Conservation (phyloP, 169 alveolate genomes). For the Ichthyophthirius multifiliis region DNA sequence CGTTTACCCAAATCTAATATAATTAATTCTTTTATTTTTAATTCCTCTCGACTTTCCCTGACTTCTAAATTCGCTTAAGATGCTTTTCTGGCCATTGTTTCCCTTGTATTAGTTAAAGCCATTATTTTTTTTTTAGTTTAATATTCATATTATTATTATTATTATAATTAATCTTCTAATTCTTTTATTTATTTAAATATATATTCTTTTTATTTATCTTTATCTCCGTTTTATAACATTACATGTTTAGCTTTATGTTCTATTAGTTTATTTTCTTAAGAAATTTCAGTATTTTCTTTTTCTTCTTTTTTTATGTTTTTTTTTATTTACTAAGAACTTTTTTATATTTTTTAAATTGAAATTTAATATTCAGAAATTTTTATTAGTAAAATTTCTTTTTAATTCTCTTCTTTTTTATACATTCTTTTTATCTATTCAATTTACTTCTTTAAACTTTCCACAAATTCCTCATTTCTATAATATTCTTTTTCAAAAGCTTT, state of each 20-base stretch:
- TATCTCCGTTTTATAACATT: conserved; percentile 49
- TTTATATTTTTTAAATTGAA: conserved; percentile 45
- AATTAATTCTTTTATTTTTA: conserved; percentile 81
- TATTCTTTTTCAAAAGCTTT: conserved; percentile 41
- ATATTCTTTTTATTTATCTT: conserved; percentile 34
- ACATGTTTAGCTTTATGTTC: conserved; percentile 48
- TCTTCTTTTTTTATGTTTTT: conserved; percentile 52
- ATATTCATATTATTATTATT: conserved; percentile 54
- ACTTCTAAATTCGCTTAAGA: conserved; percentile 52
- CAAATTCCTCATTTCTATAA: background rate
- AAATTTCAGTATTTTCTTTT: conserved; percentile 37
- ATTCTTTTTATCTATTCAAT: conserved; percentile 40
- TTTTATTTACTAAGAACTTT: conserved; percentile 31
- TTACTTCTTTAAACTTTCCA: conserved; percentile 24
- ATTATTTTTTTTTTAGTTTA: conserved; percentile 69
- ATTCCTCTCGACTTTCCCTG: conserved; percentile 82
- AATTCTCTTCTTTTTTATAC: conserved; percentile 44
- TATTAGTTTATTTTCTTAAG: conserved; percentile 50
- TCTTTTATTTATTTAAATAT: conserved; percentile 45
- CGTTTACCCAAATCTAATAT: conserved; percentile 78
- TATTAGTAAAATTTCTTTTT: conserved; percentile 43
- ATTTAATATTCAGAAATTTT: conserved; percentile 45
- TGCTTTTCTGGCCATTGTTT: conserved; percentile 83
- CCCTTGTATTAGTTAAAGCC: conserved; percentile 68
- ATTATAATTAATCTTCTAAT: conserved; percentile 48